phyloP scores from a whole-genome alignment of 768 basidiomycete species.

The Suillus americanus region DNA sequence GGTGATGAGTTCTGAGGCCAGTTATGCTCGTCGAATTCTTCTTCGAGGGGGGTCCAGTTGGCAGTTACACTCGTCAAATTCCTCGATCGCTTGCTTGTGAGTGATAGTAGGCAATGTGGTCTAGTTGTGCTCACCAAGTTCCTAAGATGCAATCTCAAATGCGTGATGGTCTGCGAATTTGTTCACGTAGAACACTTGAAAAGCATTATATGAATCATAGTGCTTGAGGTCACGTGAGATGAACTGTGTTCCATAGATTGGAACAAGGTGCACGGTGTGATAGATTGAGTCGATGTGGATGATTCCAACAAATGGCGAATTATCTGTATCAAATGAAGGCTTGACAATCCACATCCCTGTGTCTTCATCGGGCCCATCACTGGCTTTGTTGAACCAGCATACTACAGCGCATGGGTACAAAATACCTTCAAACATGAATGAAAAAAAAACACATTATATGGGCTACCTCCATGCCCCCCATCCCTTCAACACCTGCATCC shows the following conservation, averaged over 20 bases:
- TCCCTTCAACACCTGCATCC: too few species aligned
- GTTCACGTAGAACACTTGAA: conserved; percentile 29
- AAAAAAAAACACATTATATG: too few species aligned
- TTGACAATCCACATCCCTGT: conserved; percentile 1
- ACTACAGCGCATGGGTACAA: conserved; percentile 19
- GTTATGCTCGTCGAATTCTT: too few species aligned
- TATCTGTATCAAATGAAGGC: too few species aligned
- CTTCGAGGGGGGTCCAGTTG: too few species aligned
- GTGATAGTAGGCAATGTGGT: too few species aligned
- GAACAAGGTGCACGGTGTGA: conserved; percentile 31
- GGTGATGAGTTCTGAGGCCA: too few species aligned
- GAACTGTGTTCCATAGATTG: conserved; percentile 19
- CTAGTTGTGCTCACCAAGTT: too few species aligned
- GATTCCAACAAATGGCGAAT: not conserved
- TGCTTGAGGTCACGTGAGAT: conserved; percentile 22
- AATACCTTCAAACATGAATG: conserved; percentile 1
- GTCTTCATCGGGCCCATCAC: conserved; percentile 16
- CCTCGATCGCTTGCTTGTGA: too few species aligned
- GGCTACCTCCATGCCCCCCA: too few species aligned
- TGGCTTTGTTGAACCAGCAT: conserved; percentile 17
- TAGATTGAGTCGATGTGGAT: conserved; percentile 30
- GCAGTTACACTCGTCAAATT: too few species aligned
- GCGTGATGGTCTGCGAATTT: conserved; percentile 33
- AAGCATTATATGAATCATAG: conserved; percentile 23
- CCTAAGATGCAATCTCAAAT: conserved; percentile 14